These are phyloP conservation scores for Penicillium sclerotiorum DNA, from an alignment of 2,329 filamentous ascomycete genomes.

Conservation along the genomic window DNA sequence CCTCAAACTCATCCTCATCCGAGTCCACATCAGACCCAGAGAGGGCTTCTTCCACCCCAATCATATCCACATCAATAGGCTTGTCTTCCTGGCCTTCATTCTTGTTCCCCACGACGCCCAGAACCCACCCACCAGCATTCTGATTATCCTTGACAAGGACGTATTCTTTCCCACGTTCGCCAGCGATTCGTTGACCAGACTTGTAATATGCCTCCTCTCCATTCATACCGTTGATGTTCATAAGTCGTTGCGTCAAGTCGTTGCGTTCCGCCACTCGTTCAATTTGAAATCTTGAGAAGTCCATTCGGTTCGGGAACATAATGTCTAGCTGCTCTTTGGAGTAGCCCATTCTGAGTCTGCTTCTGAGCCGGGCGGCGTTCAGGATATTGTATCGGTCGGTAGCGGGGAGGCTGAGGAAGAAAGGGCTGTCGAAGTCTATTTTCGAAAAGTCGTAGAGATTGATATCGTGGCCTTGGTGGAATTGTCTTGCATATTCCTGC, in stretches of 20 bases:
- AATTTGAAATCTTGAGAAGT: slow-evolving; percentile 94
- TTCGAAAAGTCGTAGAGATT: slow-evolving; percentile 93
- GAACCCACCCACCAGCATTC: slow-evolving; percentile 91
- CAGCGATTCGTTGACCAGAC: slow-evolving; percentile 55
- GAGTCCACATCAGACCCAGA: slow-evolving; percentile 64
- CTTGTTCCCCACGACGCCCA: slow-evolving; percentile 88
- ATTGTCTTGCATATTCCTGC: slow-evolving; percentile 90
- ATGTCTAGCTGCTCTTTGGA: slow-evolving; percentile 93
- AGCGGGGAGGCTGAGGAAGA: slow-evolving; percentile 87
- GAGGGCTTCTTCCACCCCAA: slow-evolving; percentile 53
- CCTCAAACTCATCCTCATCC: slow-evolving; percentile 81
- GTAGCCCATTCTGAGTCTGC: slow-evolving; percentile 88
- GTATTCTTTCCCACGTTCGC: slow-evolving; percentile 90
- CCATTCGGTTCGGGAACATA: slow-evolving; percentile 98
- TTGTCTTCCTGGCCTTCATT: slow-evolving; percentile 78
- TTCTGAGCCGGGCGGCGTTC: slow-evolving; percentile 87
- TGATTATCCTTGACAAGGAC: slow-evolving; percentile 95
- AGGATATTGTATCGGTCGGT: slow-evolving; percentile 96
- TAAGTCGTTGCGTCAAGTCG: slow-evolving; percentile 88
- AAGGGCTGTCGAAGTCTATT: slow-evolving; percentile 95
- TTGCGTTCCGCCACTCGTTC: slow-evolving; percentile 92
- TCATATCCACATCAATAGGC: slow-evolving; percentile 85
- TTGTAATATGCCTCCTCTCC: slow-evolving; percentile 71
- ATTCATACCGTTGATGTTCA: slow-evolving; percentile 91
- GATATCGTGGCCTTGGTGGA: slow-evolving; percentile 89